Evolutionary conservation across 805 yeast genomes (phyloP).

Genomic region (Candida rishiriensis): DNA sequence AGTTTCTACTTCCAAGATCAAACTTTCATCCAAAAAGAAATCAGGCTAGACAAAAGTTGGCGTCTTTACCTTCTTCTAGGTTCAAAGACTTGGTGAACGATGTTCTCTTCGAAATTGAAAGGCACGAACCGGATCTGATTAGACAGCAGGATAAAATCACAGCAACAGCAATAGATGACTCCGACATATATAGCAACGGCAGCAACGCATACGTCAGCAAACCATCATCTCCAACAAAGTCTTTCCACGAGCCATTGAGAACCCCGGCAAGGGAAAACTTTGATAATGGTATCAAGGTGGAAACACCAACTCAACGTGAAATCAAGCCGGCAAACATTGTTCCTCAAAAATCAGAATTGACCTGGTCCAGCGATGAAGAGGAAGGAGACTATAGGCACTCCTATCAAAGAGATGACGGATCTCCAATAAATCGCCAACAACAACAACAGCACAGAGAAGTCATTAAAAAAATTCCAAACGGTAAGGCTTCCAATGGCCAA

Average conservation of each 20-base stretch:
- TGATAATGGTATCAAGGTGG: slow-evolving; percentile 7
- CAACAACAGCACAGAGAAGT: background rate
- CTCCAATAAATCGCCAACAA: too few species aligned
- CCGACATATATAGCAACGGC: background rate
- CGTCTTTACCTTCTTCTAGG: slow-evolving; percentile 74
- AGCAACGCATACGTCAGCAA: slow-evolving; percentile 1
- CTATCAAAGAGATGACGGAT: too few species aligned
- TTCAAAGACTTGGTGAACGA: slow-evolving; percentile 91
- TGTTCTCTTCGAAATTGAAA: slow-evolving; percentile 78
- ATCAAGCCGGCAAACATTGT: slow-evolving; percentile 62
- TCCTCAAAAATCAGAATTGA: slow-evolving; percentile 80
- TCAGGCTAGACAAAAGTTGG: slow-evolving; percentile 88
- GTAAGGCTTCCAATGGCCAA: background rate
- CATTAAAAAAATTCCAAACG: background rate
- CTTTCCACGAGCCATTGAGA: background rate
- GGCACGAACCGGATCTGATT: slow-evolving; percentile 31
- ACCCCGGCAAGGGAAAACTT: background rate
- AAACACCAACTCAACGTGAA: slow-evolving; percentile 30
- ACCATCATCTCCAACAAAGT: background rate
- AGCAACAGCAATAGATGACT: slow-evolving; percentile 9
- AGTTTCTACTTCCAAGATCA: slow-evolving; percentile 61
- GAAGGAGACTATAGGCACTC: slow-evolving; percentile 35
- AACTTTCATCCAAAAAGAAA: slow-evolving; percentile 90
- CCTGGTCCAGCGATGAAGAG: slow-evolving; percentile 87
- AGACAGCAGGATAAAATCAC: slow-evolving; percentile 11